These are phyloP conservation scores for Phytophthora podocarpi DNA, from an alignment of 352 stramenopile genomes.

Conservation along the genomic window DNA sequence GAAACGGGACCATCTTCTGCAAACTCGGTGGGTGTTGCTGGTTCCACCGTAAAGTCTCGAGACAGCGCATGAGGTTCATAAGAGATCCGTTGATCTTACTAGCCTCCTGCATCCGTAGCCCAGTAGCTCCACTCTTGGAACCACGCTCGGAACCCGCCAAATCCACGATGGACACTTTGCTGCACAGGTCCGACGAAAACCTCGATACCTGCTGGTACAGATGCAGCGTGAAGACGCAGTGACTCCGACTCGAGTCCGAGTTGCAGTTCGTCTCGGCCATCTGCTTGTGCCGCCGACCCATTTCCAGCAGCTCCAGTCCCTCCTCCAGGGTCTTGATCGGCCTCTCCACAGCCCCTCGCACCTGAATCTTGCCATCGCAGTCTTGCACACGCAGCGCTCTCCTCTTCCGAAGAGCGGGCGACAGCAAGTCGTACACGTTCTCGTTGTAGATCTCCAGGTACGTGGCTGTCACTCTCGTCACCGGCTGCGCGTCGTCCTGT, in stretches of 20 bases:
- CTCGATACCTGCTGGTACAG: slow-evolving; percentile 52
- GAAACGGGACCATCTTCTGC: slow-evolving; percentile 95
- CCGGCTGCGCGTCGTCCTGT: slow-evolving; percentile 40
- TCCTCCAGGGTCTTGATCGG: slow-evolving; percentile 68
- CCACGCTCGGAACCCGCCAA: slow-evolving; percentile 88
- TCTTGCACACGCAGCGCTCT: slow-evolving; percentile 78
- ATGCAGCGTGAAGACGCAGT: slow-evolving; percentile 91
- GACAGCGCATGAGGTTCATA: slow-evolving; percentile 97
- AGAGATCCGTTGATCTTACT: slow-evolving; percentile 98
- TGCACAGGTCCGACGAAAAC: slow-evolving; percentile 29
- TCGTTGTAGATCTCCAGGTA: slow-evolving; percentile 99
- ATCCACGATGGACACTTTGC: slow-evolving; percentile 95
- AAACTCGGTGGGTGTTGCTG: slow-evolving; percentile 75
- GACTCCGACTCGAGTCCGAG: slow-evolving; percentile 89
- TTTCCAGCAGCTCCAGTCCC: slow-evolving; percentile 72
- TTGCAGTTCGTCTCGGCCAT: slow-evolving; percentile 91
- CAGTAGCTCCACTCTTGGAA: slow-evolving; percentile 80
- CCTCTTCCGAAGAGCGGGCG: slow-evolving; percentile 57
- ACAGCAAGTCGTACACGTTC: slow-evolving; percentile 96
- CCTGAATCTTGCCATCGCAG: slow-evolving; percentile 89
- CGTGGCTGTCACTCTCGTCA: slow-evolving; percentile 81
- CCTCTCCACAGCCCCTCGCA: slow-evolving; percentile 78
- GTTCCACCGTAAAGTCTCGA: slow-evolving; percentile 94
- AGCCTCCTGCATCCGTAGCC: slow-evolving; percentile 95
- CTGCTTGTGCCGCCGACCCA: slow-evolving; percentile 70